A percentile compares a stretch with the other conserved stretches of the same genome.
Evolutionary conservation across 1,284 basidiomycete genomes (phyloP).

Genomic region (Cryptococcus jaspeensis): DNA sequence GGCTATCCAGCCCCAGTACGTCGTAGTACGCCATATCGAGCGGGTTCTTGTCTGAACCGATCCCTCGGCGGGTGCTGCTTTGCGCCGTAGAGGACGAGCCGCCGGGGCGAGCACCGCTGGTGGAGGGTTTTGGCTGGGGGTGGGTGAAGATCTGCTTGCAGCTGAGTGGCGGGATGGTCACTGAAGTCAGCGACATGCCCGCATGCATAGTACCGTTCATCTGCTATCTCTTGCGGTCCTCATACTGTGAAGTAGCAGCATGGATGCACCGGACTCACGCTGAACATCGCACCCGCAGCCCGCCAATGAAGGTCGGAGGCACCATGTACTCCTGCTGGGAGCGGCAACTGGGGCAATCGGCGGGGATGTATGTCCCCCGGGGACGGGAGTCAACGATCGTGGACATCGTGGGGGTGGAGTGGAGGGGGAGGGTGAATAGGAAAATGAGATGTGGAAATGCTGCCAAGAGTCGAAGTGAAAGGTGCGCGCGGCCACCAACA

Average conservation of each 20-base stretch:
- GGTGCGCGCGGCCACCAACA: too few relatives aligned
- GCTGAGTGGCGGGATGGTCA: conserved; percentile 6
- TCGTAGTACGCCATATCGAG: conserved; percentile 86
- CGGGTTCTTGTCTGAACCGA: conserved; percentile 80
- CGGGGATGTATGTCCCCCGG: conserved; percentile 43
- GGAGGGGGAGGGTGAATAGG: too few relatives aligned
- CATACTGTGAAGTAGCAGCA: neutral
- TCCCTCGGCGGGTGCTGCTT: conserved; percentile 57
- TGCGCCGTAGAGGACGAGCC: conserved; percentile 12
- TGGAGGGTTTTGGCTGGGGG: conserved; percentile 39
- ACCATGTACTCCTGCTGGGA: conserved; percentile 69
- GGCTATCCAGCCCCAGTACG: conserved; percentile 41
- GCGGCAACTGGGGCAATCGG: conserved; percentile 58
- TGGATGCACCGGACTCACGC: conserved; percentile 52
- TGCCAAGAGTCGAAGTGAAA: too few relatives aligned
- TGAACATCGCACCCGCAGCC: conserved; percentile 69
- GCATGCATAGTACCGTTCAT: neutral
- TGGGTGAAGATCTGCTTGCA: conserved; percentile 38
- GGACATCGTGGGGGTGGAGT: conserved; percentile 32
- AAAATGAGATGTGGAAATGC: too few relatives aligned
- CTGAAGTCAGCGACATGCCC: conserved; percentile 1
- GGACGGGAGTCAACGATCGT: conserved; percentile 50
- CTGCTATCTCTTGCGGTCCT: neutral
- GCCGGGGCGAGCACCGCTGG: conserved; percentile 8
- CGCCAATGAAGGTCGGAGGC: conserved; percentile 63